Percentiles rank a stretch among this genome's conserved stretches.
phyloP scores from a whole-genome alignment of 2,329 filamentous ascomycete species.

The Microcyclospora pomicola region DNA sequence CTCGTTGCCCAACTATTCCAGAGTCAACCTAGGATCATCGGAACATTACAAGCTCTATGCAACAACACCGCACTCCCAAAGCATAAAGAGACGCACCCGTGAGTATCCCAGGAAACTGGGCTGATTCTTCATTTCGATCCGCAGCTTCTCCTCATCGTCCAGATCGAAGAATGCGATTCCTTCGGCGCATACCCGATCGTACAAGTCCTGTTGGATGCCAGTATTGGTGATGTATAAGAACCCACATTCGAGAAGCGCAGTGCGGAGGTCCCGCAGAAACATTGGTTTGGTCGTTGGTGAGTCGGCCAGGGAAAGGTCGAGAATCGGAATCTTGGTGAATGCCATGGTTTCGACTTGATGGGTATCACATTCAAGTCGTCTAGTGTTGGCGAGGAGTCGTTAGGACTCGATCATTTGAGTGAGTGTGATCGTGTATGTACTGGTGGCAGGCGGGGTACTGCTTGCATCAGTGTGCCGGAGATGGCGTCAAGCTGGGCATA shows the following conservation, averaged over 20 bases:
- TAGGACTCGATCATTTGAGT: no score
- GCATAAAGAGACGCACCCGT: conserved; percentile 19
- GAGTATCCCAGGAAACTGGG: conserved; percentile 32
- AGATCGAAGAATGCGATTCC: conserved; percentile 66
- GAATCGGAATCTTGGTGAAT: conserved; percentile 62
- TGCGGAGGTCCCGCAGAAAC: conserved; percentile 57
- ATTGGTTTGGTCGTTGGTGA: conserved; percentile 52
- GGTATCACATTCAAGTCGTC: no score
- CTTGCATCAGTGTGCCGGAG: no score
- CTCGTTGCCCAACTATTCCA: conserved; percentile 37
- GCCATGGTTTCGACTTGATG: conserved; percentile 7
- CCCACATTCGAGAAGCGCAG: conserved; percentile 72
- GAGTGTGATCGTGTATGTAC: no score
- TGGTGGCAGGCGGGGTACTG: no score
- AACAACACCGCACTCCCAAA: no score
- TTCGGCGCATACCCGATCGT: conserved; percentile 50
- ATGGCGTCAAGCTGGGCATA: no score
- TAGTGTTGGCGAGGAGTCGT: no score
- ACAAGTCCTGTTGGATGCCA: conserved; percentile 52
- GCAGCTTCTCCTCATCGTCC: conserved; percentile 59
- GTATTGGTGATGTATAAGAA: conserved; percentile 78
- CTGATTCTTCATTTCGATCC: conserved; percentile 37
- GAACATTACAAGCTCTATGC: not conserved
- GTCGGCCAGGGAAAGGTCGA: conserved; percentile 57
- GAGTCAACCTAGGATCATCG: not conserved